These are phyloP conservation scores for Porcisia hertigi DNA, from an alignment of 208 protist genomes.

Conservation along the genomic window DNA sequence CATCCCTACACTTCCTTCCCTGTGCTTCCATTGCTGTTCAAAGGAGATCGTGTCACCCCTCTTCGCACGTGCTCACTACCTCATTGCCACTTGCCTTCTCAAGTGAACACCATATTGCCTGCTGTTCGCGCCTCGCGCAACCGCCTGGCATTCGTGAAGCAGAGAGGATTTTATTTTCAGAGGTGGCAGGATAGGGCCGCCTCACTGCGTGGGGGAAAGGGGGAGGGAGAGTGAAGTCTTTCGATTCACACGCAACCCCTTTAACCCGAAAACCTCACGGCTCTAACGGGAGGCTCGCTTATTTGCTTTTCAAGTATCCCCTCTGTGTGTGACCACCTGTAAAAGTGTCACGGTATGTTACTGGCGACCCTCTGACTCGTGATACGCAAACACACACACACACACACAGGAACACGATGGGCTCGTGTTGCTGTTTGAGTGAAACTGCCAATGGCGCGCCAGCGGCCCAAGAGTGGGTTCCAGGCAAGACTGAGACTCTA, in stretches of 20 bases:
- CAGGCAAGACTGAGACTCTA: not conserved
- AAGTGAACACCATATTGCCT: not conserved
- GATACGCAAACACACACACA: not conserved
- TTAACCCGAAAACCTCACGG: too few species aligned
- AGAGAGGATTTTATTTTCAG: too few species aligned
- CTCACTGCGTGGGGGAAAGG: too few species aligned
- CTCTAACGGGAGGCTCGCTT: too few species aligned
- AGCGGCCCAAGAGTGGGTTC: not conserved
- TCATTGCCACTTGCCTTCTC: not conserved
- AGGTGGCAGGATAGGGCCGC: too few species aligned
- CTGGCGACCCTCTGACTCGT: not conserved
- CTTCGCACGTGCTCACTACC: not conserved
- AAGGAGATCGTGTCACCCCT: not conserved
- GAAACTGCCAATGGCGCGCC: not conserved
- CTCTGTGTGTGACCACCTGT: too few species aligned
- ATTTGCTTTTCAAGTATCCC: too few species aligned
- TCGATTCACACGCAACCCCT: too few species aligned
- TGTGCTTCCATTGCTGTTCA: not conserved
- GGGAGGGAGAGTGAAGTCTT: too few species aligned
- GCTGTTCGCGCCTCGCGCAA: not conserved
- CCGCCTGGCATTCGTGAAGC: too few species aligned
- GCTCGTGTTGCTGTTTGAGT: conserved; percentile 13
- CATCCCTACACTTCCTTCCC: not conserved
- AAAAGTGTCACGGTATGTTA: too few species aligned
- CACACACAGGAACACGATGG: conserved; percentile 2